Evolutionary conservation across 1,284 basidiomycete species (phyloP).

Genomic region (Trichosporon ovoides): DNA sequence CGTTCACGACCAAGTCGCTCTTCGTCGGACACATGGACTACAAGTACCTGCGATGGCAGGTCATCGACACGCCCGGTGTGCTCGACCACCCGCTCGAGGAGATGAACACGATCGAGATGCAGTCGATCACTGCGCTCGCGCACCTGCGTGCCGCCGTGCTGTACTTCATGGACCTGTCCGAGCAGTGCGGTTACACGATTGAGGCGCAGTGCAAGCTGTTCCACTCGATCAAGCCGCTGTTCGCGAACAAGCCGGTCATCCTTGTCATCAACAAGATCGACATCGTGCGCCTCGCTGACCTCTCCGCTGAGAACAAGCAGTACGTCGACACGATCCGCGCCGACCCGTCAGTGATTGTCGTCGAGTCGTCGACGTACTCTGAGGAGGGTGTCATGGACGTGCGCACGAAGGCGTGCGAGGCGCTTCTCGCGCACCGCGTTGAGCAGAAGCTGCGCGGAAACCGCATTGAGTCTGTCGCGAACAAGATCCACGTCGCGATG

Average conservation of each 20-base stretch:
- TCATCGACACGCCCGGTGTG: constrained; percentile 91
- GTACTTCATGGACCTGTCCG: constrained; percentile 95
- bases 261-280: constrained; percentile 97
- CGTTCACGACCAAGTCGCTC: constrained; percentile 93
- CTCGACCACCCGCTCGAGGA: constrained; percentile 85
- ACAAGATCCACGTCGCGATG: constrained; percentile 87
- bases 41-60: constrained; percentile 96
- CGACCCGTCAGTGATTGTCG: constrained; percentile 62
- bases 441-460: constrained; percentile 85
- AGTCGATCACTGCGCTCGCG: constrained; percentile 91
- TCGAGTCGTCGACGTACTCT: constrained; percentile 84
- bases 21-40: constrained; percentile 97
- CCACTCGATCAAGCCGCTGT: constrained; percentile 95
- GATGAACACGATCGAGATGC: constrained; percentile 99
- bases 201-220: constrained; percentile 95
- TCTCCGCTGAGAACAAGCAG: constrained; percentile 64
- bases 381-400: constrained; percentile 95
- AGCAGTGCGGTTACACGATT: constrained; percentile 91
- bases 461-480: constrained; percentile 83
- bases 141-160: constrained; percentile 85
- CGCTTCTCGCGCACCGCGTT: constrained; percentile 84
- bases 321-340: constrained; percentile 81
- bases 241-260: constrained; percentile 81
- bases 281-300: constrained; percentile 74
- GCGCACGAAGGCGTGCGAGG: constrained; percentile 86